Conservation (phyloP, 1,139 yeast species). For the Blastobotrys elegans region DNA sequence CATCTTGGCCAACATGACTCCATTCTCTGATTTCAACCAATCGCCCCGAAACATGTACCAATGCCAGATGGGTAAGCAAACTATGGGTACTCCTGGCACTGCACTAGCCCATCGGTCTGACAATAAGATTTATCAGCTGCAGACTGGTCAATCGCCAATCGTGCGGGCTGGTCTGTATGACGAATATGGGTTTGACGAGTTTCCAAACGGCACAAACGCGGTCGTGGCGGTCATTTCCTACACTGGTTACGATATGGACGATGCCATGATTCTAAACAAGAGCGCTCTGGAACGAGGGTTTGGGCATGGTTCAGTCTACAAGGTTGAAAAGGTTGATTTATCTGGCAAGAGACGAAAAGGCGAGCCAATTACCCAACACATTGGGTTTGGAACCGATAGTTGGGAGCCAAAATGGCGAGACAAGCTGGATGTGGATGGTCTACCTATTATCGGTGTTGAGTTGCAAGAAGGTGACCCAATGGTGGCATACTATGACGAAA, state of each 20-base stretch:
- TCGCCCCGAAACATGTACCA: conserved; percentile 99
- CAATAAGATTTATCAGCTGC: conserved; percentile 87
- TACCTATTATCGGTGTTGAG: conserved; percentile 82
- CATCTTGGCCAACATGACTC: conserved; percentile 92
- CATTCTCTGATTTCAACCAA: conserved; percentile 97
- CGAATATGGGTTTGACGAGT: conserved; percentile 95
- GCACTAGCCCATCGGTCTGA: conserved; percentile 90
- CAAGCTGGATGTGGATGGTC: conserved; percentile 85
- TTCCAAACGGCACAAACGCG: conserved; percentile 98
- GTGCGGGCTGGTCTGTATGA: conserved; percentile 92
- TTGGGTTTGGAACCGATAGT: conserved; percentile 88
- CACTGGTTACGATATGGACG: conserved; percentile 99
- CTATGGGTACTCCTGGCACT: conserved; percentile 99
- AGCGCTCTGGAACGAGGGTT: conserved; percentile 98
- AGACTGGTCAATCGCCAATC: conserved; percentile 97
- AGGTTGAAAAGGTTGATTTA: conserved; percentile 87
- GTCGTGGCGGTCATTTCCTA: conserved; percentile 98
- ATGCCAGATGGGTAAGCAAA: conserved; percentile 99
- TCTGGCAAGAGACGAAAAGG: conserved; percentile 77
- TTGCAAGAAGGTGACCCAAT: conserved; percentile 96
- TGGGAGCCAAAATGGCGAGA: conserved; percentile 92
- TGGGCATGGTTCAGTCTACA: conserved; percentile 94
- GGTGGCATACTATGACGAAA: conserved; percentile 88
- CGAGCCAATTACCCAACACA: conserved; percentile 90
- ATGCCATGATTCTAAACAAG: conserved; percentile 97